Conservation (phyloP, 306 rosid genomes). For the Citrullus mucosospermus region DNA sequence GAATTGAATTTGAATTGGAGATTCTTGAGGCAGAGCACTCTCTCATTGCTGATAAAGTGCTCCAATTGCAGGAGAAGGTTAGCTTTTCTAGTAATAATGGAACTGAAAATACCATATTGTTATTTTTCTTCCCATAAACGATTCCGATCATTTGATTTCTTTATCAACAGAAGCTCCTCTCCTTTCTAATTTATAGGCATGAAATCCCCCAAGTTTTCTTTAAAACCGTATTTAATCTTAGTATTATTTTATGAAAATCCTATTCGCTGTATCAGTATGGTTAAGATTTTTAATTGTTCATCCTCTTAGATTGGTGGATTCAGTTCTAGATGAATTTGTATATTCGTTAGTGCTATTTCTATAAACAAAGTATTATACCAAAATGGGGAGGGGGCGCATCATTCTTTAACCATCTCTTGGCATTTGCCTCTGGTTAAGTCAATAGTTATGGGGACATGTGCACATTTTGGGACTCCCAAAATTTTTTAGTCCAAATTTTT, state of each 20-base stretch:
- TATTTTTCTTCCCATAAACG: not conserved
- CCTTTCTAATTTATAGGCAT: not conserved
- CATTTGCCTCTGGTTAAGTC: not conserved
- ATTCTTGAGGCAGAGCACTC: slow-evolving; percentile 73
- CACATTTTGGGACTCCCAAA: not conserved
- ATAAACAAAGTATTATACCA: not conserved
- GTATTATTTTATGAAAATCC: not conserved
- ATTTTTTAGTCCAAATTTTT: not conserved
- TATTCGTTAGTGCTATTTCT: not conserved
- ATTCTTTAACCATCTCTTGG: not conserved
- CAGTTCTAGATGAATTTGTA: not conserved
- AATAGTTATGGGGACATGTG: not conserved
- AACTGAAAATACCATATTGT: not conserved
- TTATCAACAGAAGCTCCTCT: not conserved
- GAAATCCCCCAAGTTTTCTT: not conserved
- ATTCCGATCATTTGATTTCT: not conserved
- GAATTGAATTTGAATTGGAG: slow-evolving; percentile 67
- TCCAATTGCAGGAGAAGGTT: slow-evolving; percentile 56
- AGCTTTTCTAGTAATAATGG: slow-evolving; percentile 6
- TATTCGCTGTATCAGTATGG: not conserved
- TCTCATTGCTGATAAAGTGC: slow-evolving; percentile 46
- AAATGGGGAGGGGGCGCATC: not conserved
- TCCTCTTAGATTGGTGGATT: not conserved
- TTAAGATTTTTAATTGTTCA: not conserved
- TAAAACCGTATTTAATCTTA: too few species aligned